Base-by-base conservation (phyloP, 2,329 filamentous ascomycete genomes). In the Neophaeococcomyces aloes region DNA sequence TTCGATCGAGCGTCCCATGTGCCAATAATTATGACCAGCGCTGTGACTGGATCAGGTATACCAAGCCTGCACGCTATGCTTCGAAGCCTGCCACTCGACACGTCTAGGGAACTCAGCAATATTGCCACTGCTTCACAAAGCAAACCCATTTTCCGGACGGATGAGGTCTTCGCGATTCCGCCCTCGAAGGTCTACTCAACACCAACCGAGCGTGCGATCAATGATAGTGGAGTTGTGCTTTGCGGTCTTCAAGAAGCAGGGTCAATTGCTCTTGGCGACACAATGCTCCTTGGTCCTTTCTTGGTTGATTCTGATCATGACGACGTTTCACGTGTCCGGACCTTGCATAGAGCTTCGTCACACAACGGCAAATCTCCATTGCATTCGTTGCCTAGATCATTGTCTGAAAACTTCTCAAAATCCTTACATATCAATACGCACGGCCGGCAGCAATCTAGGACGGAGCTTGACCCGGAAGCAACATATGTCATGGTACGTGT, bases 21-120 rank as follows among this genome's bases (percentile, higher is more conserved):
- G 1, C 91, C 91, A 0, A 88, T 98, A 38, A 66, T 95, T 1
- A 71, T 96, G 46, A 89, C 87, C 3, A 95, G 88, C 57, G 79
- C 87, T 3, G 80, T 94, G 2, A 86, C 82, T 53, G 91, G 89
- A 0, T 80, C 74, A 10, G 89, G 91, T 0, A 82, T 96, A 43
- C 79, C 79, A 4, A 75, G 83, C 43, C 61, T 94, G 17, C 91
- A 96, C 65, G 84, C 86, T 14, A 71, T 96, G 15, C 68, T 98
- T 10, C 76, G 80, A 46, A 75, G 74, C 44, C 69, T 98, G 31
- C 88, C 88, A 0, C 5, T 44, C 11, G 21, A 27, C 7, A 14
- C 6, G 21, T 17, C 25, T 7, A 14, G 7, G 4, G 29, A 17
- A 21, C 2, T 19, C 8, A 13, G 4, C 7, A 27, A 18, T 34